These are phyloP conservation scores for Alternaria triticina DNA, from an alignment of 2,329 filamentous ascomycete species.

Conservation along the genomic window DNA sequence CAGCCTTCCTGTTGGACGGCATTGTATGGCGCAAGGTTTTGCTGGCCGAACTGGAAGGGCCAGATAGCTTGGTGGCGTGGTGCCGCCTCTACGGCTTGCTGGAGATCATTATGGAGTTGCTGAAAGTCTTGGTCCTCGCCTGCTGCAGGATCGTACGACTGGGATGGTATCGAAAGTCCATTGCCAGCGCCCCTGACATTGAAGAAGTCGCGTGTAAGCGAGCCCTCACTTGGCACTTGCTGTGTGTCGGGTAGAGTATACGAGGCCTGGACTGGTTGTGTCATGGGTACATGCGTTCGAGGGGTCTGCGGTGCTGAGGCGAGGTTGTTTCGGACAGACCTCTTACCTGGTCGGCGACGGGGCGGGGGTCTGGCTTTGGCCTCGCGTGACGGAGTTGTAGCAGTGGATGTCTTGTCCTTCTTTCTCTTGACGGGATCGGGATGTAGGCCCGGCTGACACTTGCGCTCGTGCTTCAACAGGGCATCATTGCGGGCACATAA, in stretches of 20 bases:
- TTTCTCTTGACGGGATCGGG: background rate
- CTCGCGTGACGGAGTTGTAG: background rate
- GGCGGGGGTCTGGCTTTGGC: no score
- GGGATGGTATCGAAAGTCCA: background rate
- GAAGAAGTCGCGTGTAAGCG: background rate
- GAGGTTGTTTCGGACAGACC: background rate
- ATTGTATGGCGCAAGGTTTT: background rate
- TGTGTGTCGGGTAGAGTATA: background rate
- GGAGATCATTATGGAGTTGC: background rate
- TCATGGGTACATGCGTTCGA: background rate
- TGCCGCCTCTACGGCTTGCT: background rate
- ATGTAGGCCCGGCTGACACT: slow-evolving; percentile 11
- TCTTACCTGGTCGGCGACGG: background rate
- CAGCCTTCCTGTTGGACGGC: background rate
- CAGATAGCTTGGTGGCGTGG: background rate
- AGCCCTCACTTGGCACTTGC: background rate
- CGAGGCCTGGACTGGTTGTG: background rate
- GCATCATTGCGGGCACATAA: slow-evolving; percentile 16
- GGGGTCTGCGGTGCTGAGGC: background rate
- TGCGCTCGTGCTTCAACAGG: slow-evolving; percentile 15
- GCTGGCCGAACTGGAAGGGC: background rate
- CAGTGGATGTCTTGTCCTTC: background rate
- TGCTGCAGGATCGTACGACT: background rate
- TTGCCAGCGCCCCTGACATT: background rate
- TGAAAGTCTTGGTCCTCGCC: background rate